Conservation (phyloP, 116 monocot species). For the Posidonia oceanica region DNA sequence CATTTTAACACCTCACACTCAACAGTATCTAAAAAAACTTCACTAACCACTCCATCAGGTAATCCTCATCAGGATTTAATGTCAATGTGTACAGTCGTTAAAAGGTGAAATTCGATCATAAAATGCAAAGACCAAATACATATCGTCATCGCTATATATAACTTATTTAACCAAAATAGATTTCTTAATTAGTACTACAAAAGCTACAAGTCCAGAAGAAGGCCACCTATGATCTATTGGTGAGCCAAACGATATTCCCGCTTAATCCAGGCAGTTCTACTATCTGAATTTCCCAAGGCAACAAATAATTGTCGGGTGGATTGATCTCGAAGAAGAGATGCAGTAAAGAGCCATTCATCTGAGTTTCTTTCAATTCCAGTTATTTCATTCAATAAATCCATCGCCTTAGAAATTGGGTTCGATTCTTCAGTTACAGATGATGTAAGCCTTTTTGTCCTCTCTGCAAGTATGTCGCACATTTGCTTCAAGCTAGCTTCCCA, state of each 20-base stretch:
- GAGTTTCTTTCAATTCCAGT: constrained; percentile 16
- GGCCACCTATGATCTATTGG: background rate
- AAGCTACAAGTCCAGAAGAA: too few relatives aligned
- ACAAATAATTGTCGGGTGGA: constrained; percentile 10
- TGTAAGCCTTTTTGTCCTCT: constrained; percentile 5
- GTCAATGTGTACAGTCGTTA: too few relatives aligned
- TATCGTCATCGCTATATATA: too few relatives aligned
- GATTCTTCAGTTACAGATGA: constrained; percentile 9
- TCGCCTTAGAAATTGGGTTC: constrained; percentile 10
- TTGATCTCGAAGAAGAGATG: constrained; percentile 14
- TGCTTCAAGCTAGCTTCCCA: constrained; percentile 15
- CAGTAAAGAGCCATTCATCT: constrained; percentile 23
- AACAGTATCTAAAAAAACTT: too few relatives aligned
- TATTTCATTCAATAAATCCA: constrained; percentile 16
- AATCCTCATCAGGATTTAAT: too few relatives aligned
- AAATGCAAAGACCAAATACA: too few relatives aligned
- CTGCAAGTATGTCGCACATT: constrained; percentile 8
- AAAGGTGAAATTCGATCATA: too few relatives aligned
- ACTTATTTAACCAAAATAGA: too few relatives aligned
- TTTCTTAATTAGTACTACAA: too few relatives aligned
- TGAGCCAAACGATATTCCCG: constrained; percentile 15
- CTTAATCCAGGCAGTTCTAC: constrained; percentile 19
- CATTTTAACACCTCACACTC: too few relatives aligned
- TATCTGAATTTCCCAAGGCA: constrained; percentile 16
- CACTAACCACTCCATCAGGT: too few relatives aligned